Evolutionary conservation across 108 stramenopile genomes (phyloP), one percentile per base, ranked within the genome.

Genomic region (Chaetoceros tenuissimus): DNA sequence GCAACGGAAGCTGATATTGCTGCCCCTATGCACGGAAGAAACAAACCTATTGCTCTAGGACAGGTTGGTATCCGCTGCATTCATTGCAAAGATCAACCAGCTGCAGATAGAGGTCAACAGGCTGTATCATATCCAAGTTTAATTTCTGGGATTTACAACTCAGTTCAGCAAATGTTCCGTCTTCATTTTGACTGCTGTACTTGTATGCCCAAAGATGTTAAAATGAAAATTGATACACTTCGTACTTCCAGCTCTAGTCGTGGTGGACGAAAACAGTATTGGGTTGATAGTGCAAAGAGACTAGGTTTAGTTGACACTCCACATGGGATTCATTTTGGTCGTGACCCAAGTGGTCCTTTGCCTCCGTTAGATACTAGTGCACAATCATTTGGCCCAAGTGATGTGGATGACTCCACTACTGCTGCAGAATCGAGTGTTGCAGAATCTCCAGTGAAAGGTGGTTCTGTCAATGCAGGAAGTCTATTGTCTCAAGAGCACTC

Each of bases 241-340:
- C 82, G 85, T 51, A 59, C 79, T 31, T 79, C 78, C 22, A 81
- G 77, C 30, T 74, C 72, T 23, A 84, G 81, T 58, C 80, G 90
- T 27, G 90, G 90, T 24, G 86, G 90, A 22, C 66, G 90, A 30
- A 92, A 92, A 65, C 90, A 92, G 47, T 92, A 92, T 51, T 92
- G 90, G 90, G 71, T 84, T 30, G 90, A 92, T 50, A 84, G 82
- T 1, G 90, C 86, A 8, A 88, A 78, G 53, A 79, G 87, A 27
- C 59, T 86, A 18, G 90, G 90, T 19, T 48, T 92, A 51, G 73
- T 75, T 3, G 90, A 92, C 46, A 88, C 90, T 0, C 68, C 68
- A 3, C 79, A 77, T 57, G 90, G 90, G 16, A 86, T 92, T 24
- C 84, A 88, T 52, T 92, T 82, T 60, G 81, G 76, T 16, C 59